A percentile compares a stretch with the other conserved stretches of the same genome.
Conservation (phyloP, 768 basidiomycete species). For the Suillus fuscotomentosus region DNA sequence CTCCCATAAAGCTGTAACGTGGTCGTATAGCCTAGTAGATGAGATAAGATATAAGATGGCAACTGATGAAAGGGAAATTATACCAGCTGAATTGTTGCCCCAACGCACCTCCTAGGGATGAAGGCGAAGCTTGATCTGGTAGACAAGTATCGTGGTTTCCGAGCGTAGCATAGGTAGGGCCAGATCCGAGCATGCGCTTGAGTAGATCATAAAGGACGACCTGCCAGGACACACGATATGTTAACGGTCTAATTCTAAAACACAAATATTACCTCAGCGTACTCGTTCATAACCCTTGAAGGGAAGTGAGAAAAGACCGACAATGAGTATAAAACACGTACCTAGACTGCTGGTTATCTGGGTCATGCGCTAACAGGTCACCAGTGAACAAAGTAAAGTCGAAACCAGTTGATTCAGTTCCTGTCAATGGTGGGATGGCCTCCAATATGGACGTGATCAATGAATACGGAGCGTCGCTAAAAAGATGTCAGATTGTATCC, state of each 20-base stretch:
- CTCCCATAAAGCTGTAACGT: slow-evolving; percentile 68
- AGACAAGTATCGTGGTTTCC: slow-evolving; percentile 78
- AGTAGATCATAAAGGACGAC: slow-evolving; percentile 66
- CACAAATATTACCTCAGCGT: slow-evolving; percentile 51
- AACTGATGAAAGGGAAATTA: neutral
- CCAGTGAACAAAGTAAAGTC: slow-evolving; percentile 70
- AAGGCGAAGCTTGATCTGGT: slow-evolving; percentile 56
- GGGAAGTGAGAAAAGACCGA: slow-evolving; percentile 2
- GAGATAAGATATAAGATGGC: neutral
- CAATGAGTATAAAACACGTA: slow-evolving; percentile 22
- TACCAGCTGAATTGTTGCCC: slow-evolving; percentile 52
- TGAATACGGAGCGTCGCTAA: slow-evolving; percentile 62
- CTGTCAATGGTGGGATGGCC: slow-evolving; percentile 65
- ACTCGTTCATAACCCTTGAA: slow-evolving; percentile 54
- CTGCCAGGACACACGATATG: slow-evolving; percentile 29
- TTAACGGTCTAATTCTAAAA: slow-evolving; percentile 8
- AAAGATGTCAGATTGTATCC: slow-evolving; percentile 11
- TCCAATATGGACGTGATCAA: slow-evolving; percentile 59
- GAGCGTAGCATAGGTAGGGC: slow-evolving; percentile 73
- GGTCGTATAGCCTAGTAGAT: slow-evolving; percentile 67
- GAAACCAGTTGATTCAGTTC: slow-evolving; percentile 59
- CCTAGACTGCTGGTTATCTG: slow-evolving; percentile 62
- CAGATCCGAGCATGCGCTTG: slow-evolving; percentile 56
- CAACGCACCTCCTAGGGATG: slow-evolving; percentile 52
- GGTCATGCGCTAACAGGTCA: slow-evolving; percentile 73